phyloP scores from a whole-genome alignment of 345 rosid genomes.

The Streptanthus diversifolius region DNA sequence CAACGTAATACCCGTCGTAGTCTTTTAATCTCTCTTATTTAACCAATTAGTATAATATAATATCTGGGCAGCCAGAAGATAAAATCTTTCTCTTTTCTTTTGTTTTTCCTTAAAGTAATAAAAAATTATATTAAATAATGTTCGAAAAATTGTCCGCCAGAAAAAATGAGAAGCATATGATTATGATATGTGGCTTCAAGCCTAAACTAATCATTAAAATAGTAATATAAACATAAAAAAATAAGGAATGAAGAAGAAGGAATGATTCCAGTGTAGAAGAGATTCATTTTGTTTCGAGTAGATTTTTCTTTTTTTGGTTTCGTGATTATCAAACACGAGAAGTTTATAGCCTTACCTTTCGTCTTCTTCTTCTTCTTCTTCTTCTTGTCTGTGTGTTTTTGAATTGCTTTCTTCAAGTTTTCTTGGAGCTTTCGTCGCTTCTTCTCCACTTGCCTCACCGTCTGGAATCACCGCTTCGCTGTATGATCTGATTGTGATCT shows the following conservation, averaged over 20 bases:
- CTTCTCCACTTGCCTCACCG: slow-evolving; percentile 1
- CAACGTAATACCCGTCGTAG: slow-evolving; percentile 19
- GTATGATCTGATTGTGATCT: slow-evolving; percentile 29
- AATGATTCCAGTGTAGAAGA: slow-evolving; percentile 16
- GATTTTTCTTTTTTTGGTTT: slow-evolving; percentile 31
- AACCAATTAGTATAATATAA: no score
- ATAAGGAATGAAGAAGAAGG: slow-evolving; percentile 18
- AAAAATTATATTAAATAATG: slow-evolving; percentile 10
- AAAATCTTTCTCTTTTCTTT: slow-evolving; percentile 15
- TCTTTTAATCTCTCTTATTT: no score
- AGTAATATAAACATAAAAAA: neutral
- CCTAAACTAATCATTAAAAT: slow-evolving; percentile 6
- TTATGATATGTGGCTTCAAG: slow-evolving; percentile 26
- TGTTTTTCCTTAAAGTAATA: neutral
- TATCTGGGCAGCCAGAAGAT: slow-evolving; percentile 9
- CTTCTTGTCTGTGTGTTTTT: neutral
- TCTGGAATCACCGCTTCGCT: slow-evolving; percentile 8
- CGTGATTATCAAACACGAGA: slow-evolving; percentile 11
- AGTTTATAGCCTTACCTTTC: slow-evolving; percentile 32
- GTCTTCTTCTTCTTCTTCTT: slow-evolving; percentile 7
- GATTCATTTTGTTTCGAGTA: slow-evolving; percentile 19
- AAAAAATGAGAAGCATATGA: slow-evolving; percentile 20
- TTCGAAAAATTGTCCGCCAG: slow-evolving; percentile 30
- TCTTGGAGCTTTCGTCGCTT: neutral
- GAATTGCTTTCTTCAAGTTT: neutral